Evolutionary conservation across 2,329 filamentous ascomycete genomes (phyloP), one percentile per base, ranked within the genome.

Genomic region (Colletotrichum horii): DNA sequence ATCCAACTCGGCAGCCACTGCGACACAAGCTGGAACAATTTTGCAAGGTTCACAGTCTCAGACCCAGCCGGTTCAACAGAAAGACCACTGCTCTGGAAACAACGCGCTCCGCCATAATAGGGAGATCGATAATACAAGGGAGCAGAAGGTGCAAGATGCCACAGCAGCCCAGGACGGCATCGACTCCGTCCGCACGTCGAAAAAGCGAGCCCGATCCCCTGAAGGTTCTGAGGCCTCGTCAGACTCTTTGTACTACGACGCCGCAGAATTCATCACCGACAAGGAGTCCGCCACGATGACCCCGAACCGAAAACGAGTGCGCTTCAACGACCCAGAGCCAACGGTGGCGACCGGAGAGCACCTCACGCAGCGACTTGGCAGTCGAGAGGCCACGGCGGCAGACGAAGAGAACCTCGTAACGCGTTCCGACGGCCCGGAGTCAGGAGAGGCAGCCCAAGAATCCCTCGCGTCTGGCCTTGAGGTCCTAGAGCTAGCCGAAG

Each of bases 91-190:
- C n/a, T 11, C 38, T 9, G 11, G 38, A 43, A 43, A 43, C n/a
- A 5, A 43, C 9, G 9, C 5, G 5, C 38, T 6, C 8, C 12
- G 14, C 11, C 11, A 52, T 12, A 8, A 7, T 3, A 52, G n/a
- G 43, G n/a, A 52, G n/a, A 11, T 14, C 4, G n/a, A 52, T 14
- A 4, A 8, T 12, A n/a, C n/a, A 22, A 52, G 43, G 43, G 11
- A 52, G n/a, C n/a, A 48, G 11, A 2, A 48, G n/a, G 1, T n/a
- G 4, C 6, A 9, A 0, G 22, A 22, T 0, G 11, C 43, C 14
- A 0, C 43, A 4, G n/a, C 2, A 52, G 11, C n/a, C 2, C n/a
- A 14, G n/a, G 12, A 52, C 0, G 43, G 6, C 12, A 8, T 22
- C 11, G n/a, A 52, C n/a, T 22, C 43, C 1, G 43, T 52, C 43